A percentile compares a stretch with the other conserved stretches of the same genome.
phyloP scores from a whole-genome alignment of 495 filamentous ascomycete species.

The Stereocaulon alpinum region DNA sequence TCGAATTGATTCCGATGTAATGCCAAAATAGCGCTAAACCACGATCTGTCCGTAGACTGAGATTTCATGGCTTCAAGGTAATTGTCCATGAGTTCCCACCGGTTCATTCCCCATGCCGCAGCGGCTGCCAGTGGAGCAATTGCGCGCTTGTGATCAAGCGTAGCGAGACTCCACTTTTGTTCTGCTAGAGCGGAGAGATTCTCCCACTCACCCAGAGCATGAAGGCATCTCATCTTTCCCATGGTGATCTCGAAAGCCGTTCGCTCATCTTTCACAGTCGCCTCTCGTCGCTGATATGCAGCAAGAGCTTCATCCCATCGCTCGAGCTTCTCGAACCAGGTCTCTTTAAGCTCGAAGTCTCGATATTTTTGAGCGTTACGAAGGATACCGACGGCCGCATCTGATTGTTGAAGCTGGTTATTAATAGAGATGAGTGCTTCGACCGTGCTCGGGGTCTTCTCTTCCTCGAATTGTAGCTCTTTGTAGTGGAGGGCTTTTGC shows the following conservation, averaged over 20 bases:
- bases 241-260: slow-evolving; percentile 84
- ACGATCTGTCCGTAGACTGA: slow-evolving; percentile 83
- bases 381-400: slow-evolving; percentile 94
- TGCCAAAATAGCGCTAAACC: slow-evolving; percentile 91
- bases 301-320: slow-evolving; percentile 96
- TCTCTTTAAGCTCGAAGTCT: slow-evolving; percentile 89
- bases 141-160: slow-evolving; percentile 67
- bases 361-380: slow-evolving; percentile 89
- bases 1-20: slow-evolving; percentile 92
- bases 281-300: slow-evolving; percentile 74
- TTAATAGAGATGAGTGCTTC: slow-evolving; percentile 98
- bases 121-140: slow-evolving; percentile 91
- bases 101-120: slow-evolving; percentile 92
- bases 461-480: slow-evolving; percentile 93
- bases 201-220: slow-evolving; percentile 96
- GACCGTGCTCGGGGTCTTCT: slow-evolving; percentile 89
- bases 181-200: slow-evolving; percentile 76
- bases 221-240: slow-evolving; percentile 98
- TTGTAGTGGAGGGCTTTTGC: slow-evolving; percentile 98
- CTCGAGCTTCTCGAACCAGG: slow-evolving; percentile 96
- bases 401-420: slow-evolving; percentile 94
- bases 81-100: slow-evolving; percentile 96
- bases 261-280: slow-evolving; percentile 42
- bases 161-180: slow-evolving; percentile 84
- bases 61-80: slow-evolving; percentile 92